Percentiles rank a stretch among this genome's conserved stretches.
phyloP scores from a whole-genome alignment of 371 early-diverging fungal genomes.

The Mucor circinelloides region DNA sequence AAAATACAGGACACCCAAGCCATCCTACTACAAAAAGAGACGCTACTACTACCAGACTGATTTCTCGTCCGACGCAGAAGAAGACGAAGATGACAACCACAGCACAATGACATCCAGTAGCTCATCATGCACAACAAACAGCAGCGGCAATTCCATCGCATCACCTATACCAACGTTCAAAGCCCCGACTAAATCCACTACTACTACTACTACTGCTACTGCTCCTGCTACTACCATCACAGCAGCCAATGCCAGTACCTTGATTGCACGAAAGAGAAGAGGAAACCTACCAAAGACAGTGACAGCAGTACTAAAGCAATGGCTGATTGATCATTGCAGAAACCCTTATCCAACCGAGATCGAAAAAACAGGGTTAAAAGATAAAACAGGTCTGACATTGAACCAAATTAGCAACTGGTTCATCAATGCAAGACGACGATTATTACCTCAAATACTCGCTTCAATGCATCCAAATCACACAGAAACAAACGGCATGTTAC shows the following conservation, averaged over 20 bases:
- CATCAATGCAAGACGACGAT: conserved; percentile 74
- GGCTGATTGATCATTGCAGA: conserved; percentile 67
- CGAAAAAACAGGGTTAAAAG: conserved; percentile 61
- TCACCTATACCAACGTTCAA: not conserved
- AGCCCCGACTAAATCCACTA: not conserved
- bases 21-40: not conserved
- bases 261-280: conserved; percentile 27
- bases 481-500: not conserved
- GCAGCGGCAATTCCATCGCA: not conserved
- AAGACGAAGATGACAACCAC: not conserved
- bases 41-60: not conserved
- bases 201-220: not conserved
- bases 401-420: conserved; percentile 85
- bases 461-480: not conserved
- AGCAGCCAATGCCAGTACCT: not conserved
- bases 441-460: conserved; percentile 33
- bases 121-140: not conserved
- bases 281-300: conserved; percentile 58
- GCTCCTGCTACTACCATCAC: not conserved
- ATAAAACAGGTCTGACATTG: conserved; percentile 60
- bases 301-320: conserved; percentile 59
- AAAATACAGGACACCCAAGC: conserved; percentile 2
- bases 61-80: not conserved
- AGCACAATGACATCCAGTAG: conserved; percentile 13
- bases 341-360: conserved; percentile 80